phyloP scores from a whole-genome alignment of 2,329 filamentous ascomycete genomes.

The Clathrospora elynae region DNA sequence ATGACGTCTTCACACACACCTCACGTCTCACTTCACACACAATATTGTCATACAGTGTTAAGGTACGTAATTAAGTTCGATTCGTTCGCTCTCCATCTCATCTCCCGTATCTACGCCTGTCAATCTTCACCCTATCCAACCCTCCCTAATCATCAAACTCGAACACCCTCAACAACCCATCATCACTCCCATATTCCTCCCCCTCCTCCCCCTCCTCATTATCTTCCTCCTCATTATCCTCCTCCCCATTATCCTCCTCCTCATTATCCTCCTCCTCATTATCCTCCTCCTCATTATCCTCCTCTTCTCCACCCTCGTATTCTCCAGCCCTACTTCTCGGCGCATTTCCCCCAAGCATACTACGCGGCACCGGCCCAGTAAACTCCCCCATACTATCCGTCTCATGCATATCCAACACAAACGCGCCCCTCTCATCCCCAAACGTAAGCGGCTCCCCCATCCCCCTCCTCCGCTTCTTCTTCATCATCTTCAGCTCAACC shows the following conservation, averaged over 20 bases:
- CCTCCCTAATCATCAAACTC: slow-evolving; percentile 2
- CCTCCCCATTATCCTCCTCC: not conserved
- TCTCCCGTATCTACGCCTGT: not conserved
- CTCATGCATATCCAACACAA: slow-evolving; percentile 7
- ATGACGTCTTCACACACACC: no score
- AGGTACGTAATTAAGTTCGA: no score
- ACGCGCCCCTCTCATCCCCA: slow-evolving; percentile 3
- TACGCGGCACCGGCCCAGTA: not conserved
- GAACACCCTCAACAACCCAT: not conserved
- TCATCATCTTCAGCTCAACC: not conserved
- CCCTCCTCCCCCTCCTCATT: not conserved
- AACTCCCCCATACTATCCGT: not conserved
- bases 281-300: not conserved
- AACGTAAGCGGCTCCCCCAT: not conserved
- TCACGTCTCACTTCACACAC: no score
- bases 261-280: not conserved
- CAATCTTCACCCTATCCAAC: not conserved
- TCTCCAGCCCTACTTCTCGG: not conserved
- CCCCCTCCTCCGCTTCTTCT: not conserved
- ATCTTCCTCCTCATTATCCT: not conserved
- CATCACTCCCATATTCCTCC: not conserved
- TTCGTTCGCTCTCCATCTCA: no score
- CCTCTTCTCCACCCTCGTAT: not conserved
- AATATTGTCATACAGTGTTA: no score
- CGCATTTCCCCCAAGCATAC: no score